Conservation (phyloP, 148 eudicot species). For the Silene latifolia region DNA sequence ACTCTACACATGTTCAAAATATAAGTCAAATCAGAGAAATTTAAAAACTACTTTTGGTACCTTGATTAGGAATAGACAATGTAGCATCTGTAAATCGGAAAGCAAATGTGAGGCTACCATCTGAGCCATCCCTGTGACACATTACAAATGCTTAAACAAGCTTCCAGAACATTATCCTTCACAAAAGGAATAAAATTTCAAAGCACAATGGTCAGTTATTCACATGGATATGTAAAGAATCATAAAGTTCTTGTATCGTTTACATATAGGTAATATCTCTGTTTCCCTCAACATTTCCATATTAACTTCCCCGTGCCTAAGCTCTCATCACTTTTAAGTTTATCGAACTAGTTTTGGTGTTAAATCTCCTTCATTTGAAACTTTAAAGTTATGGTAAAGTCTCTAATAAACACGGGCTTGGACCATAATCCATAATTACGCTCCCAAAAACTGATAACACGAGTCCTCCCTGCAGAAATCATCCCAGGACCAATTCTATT, state of each 20-base stretch:
- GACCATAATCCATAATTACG: not conserved
- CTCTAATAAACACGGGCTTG: not conserved
- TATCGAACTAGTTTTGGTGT: not conserved
- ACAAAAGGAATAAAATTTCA: not conserved
- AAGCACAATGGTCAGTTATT: slow-evolving; percentile 1
- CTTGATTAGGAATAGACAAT: slow-evolving; percentile 70
- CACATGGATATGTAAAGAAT: not conserved
- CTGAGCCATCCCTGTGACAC: slow-evolving; percentile 69
- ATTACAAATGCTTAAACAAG: not conserved
- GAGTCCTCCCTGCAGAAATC: not conserved
- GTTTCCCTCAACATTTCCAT: not conserved
- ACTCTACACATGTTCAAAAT: not conserved
- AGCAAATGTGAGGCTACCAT: slow-evolving; percentile 89
- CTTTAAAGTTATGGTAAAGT: not conserved
- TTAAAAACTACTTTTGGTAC: slow-evolving; percentile 32
- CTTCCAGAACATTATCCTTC: not conserved
- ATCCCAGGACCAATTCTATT: not conserved
- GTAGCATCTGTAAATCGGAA: slow-evolving; percentile 92
- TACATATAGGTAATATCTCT: not conserved
- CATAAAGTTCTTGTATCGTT: not conserved
- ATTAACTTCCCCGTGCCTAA: not conserved
- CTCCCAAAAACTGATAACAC: not conserved
- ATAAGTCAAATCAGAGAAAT: not conserved
- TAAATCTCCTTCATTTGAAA: not conserved
- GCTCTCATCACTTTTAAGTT: not conserved